phyloP scores from a whole-genome alignment of 73 alveolate genomes.

The Paramecium biaurelia region DNA sequence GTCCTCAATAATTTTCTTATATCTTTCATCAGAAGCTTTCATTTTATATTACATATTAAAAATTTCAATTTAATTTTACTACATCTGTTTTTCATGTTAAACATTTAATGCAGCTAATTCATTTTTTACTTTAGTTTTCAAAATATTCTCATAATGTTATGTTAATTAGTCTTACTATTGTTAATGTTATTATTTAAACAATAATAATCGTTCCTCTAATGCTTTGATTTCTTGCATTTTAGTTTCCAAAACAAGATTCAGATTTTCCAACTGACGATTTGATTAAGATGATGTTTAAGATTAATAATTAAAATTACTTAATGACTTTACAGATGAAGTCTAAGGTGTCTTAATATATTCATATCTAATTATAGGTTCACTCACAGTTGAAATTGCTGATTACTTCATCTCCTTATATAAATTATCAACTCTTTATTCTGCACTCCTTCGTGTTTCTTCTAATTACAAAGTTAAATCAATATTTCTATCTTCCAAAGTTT shows the following conservation, averaged over 20 bases:
- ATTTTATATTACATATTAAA: background rate
- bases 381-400: background rate
- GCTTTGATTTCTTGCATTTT: slow-evolving; percentile 2
- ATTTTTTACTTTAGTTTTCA: background rate
- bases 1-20: background rate
- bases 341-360: background rate
- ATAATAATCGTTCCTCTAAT: background rate
- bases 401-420: background rate
- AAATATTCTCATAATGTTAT: slow-evolving; percentile 1
- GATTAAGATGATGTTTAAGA: background rate
- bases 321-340: background rate
- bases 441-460: slow-evolving; percentile 5
- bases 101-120: background rate
- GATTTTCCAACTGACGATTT: slow-evolving; percentile 39
- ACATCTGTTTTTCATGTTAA: background rate
- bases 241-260: background rate
- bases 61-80: background rate
- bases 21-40: background rate
- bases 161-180: background rate
- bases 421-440: slow-evolving; percentile 11
- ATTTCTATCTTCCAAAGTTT: background rate
- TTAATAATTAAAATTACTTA: background rate
- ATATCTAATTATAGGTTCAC: slow-evolving; percentile 7
- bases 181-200: background rate
- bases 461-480: background rate